phyloP scores from a whole-genome alignment of 345 rosid genomes.

The Aethionema arabicum region DNA sequence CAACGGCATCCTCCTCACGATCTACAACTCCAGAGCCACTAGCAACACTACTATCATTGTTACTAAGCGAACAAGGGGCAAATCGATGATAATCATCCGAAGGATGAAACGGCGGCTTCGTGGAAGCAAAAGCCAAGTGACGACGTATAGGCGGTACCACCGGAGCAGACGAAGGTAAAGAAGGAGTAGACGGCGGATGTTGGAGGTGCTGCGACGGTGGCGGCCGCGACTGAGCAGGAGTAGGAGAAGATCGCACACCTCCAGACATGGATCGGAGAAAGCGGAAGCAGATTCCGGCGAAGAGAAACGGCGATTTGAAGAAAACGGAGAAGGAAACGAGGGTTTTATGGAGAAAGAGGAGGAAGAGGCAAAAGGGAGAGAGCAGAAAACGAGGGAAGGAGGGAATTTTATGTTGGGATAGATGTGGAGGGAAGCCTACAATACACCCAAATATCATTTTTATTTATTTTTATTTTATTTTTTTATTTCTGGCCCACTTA shows the following conservation, averaged over 20 bases:
- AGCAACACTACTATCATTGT: slow-evolving; percentile 17
- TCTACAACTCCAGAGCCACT: slow-evolving; percentile 36
- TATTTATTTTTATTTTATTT: background rate
- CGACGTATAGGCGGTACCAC: slow-evolving; percentile 70
- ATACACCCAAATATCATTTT: background rate
- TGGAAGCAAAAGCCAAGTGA: slow-evolving; percentile 69
- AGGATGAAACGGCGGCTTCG: slow-evolving; percentile 69
- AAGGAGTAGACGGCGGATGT: slow-evolving; percentile 35
- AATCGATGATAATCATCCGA: slow-evolving; percentile 74
- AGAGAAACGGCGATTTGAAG: slow-evolving; percentile 18
- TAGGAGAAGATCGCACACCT: slow-evolving; percentile 48
- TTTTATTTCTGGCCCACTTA: slow-evolving; percentile 37
- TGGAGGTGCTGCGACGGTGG: slow-evolving; percentile 35
- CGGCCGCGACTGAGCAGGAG: slow-evolving; percentile 41
- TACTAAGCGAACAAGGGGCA: slow-evolving; percentile 33
- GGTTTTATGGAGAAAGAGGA: slow-evolving; percentile 33
- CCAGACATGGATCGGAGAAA: slow-evolving; percentile 48
- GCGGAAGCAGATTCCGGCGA: slow-evolving; percentile 37
- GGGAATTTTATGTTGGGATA: slow-evolving; percentile 64
- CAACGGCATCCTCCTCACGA: slow-evolving; percentile 58
- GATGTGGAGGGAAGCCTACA: slow-evolving; percentile 69
- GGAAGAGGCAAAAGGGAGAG: slow-evolving; percentile 31
- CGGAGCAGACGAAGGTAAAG: slow-evolving; percentile 39
- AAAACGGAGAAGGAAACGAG: slow-evolving; percentile 15
- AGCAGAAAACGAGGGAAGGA: slow-evolving; percentile 74